Percentiles rank a stretch among this genome's conserved stretches.
These are phyloP conservation scores for Petasospora fabianii DNA, from an alignment of 1,139 yeast species.

Conservation along the genomic window DNA sequence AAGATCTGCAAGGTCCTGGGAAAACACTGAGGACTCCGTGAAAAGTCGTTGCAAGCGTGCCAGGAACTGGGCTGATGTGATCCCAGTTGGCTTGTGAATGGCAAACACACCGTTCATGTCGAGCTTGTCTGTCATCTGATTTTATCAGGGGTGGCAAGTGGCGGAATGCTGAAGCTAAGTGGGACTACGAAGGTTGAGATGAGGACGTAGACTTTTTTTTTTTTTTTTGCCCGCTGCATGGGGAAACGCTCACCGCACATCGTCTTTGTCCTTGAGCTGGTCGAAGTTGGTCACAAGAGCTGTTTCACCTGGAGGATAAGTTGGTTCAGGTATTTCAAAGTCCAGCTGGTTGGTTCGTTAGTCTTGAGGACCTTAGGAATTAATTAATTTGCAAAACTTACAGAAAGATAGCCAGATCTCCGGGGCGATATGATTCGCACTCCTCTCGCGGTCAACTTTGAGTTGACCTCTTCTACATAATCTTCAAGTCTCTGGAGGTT, in stretches of 20 bases:
- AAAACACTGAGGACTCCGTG: constrained; percentile 57
- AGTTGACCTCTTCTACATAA: constrained; percentile 44
- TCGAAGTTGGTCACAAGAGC: no score
- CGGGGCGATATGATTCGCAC: constrained; percentile 51
- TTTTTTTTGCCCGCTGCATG: background rate
- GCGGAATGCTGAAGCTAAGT: background rate
- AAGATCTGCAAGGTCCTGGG: constrained; percentile 48
- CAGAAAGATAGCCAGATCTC: constrained; percentile 58
- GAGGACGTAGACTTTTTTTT: background rate
- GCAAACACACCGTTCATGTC: constrained; percentile 88
- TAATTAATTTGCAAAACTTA: no score
- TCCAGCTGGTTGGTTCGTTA: constrained; percentile 13
- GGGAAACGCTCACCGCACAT: no score
- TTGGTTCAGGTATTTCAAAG: constrained; percentile 15
- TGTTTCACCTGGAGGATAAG: no score
- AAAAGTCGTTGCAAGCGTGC: constrained; percentile 60
- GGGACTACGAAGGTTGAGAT: no score
- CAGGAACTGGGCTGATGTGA: constrained; percentile 74
- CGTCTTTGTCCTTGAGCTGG: no score
- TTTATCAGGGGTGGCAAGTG: background rate
- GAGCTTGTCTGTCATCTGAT: constrained; percentile 4
- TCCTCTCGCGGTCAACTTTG: constrained; percentile 26
- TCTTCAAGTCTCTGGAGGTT: constrained; percentile 41
- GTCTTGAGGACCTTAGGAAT: no score
- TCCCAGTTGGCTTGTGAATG: constrained; percentile 84